Conservation (phyloP, 306 rosid genomes). For the Boehmeria nivea region DNA sequence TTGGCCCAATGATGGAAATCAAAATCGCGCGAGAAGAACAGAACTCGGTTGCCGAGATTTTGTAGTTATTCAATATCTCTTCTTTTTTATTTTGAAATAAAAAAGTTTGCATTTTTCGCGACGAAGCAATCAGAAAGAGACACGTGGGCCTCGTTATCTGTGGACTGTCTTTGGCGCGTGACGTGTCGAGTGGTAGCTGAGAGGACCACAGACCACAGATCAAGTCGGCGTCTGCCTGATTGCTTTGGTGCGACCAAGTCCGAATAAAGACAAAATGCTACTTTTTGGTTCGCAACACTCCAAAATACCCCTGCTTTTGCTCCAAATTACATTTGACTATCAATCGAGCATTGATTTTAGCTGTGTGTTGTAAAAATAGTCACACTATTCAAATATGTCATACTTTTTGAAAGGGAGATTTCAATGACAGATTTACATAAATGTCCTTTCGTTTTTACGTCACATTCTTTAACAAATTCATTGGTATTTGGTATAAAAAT, state of each 20-base stretch:
- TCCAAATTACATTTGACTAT: neutral
- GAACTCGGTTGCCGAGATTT: too few species aligned
- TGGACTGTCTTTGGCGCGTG: neutral
- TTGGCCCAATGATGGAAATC: too few species aligned
- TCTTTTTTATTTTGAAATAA: too few species aligned
- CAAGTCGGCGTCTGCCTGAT: slow-evolving; percentile 32
- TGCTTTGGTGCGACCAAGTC: slow-evolving; percentile 17
- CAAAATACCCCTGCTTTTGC: neutral
- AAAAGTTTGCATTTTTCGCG: neutral
- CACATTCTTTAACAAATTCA: too few species aligned
- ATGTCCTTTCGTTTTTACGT: neutral
- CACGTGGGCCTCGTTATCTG: slow-evolving; percentile 10
- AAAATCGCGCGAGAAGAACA: too few species aligned
- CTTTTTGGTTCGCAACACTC: slow-evolving; percentile 35
- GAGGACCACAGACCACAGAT: slow-evolving; percentile 1
- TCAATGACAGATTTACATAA: neutral
- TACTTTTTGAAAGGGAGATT: too few species aligned
- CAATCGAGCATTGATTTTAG: neutral
- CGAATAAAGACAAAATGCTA: slow-evolving; percentile 37
- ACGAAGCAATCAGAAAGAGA: neutral
- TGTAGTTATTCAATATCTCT: too few species aligned
- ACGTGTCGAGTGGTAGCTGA: neutral
- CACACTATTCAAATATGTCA: neutral
- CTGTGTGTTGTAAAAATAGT: too few species aligned
- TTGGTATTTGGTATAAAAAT: too few species aligned